phyloP scores from a whole-genome alignment of 2,329 filamentous ascomycete species.

The Trichoderma lentiforme region DNA sequence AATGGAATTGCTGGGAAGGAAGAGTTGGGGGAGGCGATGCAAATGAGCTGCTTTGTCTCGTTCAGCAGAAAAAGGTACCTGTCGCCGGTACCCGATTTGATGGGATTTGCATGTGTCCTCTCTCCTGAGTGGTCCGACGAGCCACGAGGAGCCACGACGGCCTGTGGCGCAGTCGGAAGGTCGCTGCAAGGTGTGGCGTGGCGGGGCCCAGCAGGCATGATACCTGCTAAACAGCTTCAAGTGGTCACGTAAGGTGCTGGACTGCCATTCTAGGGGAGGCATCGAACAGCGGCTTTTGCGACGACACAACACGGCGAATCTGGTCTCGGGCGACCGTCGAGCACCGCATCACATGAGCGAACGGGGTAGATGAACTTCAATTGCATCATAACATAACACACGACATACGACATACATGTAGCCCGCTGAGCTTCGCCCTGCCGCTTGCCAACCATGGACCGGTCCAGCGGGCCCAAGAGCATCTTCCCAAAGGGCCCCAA shows the following conservation, averaged over 20 bases:
- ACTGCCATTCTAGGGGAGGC: background rate
- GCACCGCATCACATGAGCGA: background rate
- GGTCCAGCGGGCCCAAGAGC: constrained; percentile 53
- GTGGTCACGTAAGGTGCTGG: background rate
- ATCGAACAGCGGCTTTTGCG: background rate
- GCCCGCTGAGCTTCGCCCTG: constrained; percentile 22
- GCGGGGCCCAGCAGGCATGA: constrained; percentile 13
- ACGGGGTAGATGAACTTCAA: background rate
- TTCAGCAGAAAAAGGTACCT: background rate
- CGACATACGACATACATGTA: constrained; percentile 28
- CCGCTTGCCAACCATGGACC: constrained; percentile 37
- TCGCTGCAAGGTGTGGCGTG: constrained; percentile 5
- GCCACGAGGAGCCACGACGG: background rate
- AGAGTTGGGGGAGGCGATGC: constrained; percentile 15
- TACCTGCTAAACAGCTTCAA: background rate
- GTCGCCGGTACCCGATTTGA: background rate
- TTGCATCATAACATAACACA: background rate
- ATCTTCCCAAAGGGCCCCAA: constrained; percentile 75
- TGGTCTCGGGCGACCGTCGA: background rate
- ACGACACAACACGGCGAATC: constrained; percentile 7
- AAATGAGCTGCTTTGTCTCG: constrained; percentile 10
- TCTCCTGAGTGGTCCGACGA: constrained; percentile 12
- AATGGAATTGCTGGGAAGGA: constrained; percentile 5
- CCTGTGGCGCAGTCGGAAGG: constrained; percentile 11
- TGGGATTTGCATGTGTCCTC: constrained; percentile 11